phyloP scores from a whole-genome alignment of 768 basidiomycete genomes.

The Dacryopinax primogenitus region DNA sequence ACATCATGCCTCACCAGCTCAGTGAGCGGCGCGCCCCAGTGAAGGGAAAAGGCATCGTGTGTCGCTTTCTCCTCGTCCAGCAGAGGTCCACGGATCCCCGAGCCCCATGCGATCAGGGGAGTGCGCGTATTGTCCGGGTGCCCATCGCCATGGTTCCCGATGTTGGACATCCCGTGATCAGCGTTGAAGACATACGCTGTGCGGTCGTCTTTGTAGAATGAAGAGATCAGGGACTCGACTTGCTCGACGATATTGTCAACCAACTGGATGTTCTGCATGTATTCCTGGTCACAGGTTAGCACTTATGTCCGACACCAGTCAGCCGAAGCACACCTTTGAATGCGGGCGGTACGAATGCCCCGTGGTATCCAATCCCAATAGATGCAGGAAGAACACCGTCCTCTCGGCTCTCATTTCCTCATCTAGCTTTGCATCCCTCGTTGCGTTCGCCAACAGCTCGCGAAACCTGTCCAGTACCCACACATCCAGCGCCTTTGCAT shows the following conservation, averaged over 20 bases:
- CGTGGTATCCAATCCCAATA: conserved; percentile 73
- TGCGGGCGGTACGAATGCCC: conserved; percentile 78
- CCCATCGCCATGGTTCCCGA: conserved; percentile 83
- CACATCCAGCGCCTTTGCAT: conserved; percentile 61
- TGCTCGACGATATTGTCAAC: conserved; percentile 62
- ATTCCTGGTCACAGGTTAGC: conserved; percentile 40
- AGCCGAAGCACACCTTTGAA: conserved; percentile 39
- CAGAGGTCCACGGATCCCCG: conserved; percentile 58
- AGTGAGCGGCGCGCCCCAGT: conserved; percentile 40
- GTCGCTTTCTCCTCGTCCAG: conserved; percentile 43
- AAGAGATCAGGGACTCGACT: conserved; percentile 46
- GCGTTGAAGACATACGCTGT: conserved; percentile 73
- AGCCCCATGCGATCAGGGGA: conserved; percentile 71
- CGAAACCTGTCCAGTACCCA: conserved; percentile 70
- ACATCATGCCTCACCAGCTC: conserved; percentile 57
- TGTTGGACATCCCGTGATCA: conserved; percentile 80
- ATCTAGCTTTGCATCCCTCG: conserved; percentile 38
- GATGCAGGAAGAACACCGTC: conserved; percentile 69
- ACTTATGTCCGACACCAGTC: neutral
- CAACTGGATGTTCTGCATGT: conserved; percentile 69
- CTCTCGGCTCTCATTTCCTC: conserved; percentile 42
- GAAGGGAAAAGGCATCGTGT: conserved; percentile 54
- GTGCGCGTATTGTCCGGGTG: conserved; percentile 83
- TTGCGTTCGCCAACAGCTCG: conserved; percentile 49
- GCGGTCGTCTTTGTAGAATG: conserved; percentile 55